Percentiles rank a stretch among this genome's conserved stretches.
These are phyloP conservation scores for Tanacetum coccineum DNA, from an alignment of 129 eudicot species.

Conservation along the genomic window DNA sequence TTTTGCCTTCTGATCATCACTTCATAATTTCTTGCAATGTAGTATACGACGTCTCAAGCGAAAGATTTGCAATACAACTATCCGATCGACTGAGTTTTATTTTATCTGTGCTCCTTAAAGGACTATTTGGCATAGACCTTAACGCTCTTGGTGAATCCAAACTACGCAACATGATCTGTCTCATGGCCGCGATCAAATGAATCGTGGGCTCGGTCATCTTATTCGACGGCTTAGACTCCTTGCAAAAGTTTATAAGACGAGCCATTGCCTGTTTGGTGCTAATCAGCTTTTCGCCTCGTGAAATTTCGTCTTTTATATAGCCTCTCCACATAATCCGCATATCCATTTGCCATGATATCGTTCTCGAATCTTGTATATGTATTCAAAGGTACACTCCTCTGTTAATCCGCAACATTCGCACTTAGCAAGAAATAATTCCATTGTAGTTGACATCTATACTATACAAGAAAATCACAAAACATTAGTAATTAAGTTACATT, in stretches of 20 bases:
- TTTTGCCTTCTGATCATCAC: background rate
- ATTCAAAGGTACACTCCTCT: conserved; percentile 73
- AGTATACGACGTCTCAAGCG: background rate
- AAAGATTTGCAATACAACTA: no score
- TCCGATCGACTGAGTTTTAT: no score
- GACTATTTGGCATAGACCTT: no score
- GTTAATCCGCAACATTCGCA: conserved; percentile 76
- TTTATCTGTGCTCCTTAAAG: no score
- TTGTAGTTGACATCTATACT: background rate
- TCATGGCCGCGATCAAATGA: no score
- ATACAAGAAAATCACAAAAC: no score
- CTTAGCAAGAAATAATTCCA: conserved; percentile 24
- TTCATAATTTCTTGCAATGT: background rate
- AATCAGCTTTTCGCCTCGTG: conserved; percentile 38
- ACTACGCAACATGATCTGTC: no score
- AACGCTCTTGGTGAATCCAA: no score
- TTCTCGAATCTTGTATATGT: conserved; percentile 41
- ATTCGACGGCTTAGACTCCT: conserved; percentile 33
- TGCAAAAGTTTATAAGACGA: conserved; percentile 55
- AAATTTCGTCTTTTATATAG: conserved; percentile 56
- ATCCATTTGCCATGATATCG: conserved; percentile 61
- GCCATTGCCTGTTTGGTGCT: conserved; percentile 56
- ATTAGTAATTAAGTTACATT: no score
- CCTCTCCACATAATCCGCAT: conserved; percentile 81
- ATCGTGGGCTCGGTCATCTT: no score